A percentile compares a stretch with the other conserved stretches of the same genome.
Evolutionary conservation across 192 early-diverging fungal genomes (phyloP).

Genomic region (Coemansia furcata): DNA sequence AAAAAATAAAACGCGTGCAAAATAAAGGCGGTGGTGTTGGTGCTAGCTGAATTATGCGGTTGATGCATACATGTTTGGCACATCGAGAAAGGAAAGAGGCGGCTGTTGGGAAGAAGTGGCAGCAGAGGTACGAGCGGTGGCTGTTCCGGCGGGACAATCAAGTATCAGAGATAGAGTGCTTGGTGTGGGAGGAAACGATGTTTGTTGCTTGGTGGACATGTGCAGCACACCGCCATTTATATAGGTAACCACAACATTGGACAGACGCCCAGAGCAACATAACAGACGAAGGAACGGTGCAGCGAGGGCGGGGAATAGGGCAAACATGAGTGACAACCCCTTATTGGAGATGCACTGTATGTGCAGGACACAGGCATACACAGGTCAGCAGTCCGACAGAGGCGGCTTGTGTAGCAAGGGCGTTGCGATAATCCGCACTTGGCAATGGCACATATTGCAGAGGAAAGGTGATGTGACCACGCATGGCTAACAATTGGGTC

Average conservation of each 20-base stretch:
- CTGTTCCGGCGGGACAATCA: not conserved
- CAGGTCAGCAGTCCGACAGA: not conserved
- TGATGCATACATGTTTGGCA: slow-evolving; percentile 3
- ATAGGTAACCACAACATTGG: not conserved
- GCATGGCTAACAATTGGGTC: not conserved
- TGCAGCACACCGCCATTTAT: not conserved
- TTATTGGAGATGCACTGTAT: not conserved
- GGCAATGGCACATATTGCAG: not conserved
- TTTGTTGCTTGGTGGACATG: not conserved
- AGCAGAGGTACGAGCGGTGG: not conserved
- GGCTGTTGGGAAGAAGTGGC: not conserved
- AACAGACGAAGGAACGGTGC: not conserved
- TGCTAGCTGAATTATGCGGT: not conserved
- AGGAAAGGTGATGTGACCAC: not conserved
- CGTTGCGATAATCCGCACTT: not conserved
- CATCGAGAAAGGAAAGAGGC: not conserved
- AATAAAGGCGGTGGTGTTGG: not conserved
- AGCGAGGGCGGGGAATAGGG: not conserved
- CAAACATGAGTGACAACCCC: not conserved
- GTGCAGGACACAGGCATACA: not conserved
- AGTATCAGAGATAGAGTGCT: not conserved
- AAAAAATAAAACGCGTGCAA: not conserved
- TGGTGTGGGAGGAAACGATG: not conserved
- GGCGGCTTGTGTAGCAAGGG: not conserved
- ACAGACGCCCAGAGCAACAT: not conserved